Percentiles rank a stretch among this genome's conserved stretches.
Evolutionary conservation across 2,329 filamentous ascomycete species (phyloP).

Genomic region (Macrophomina tecta): DNA sequence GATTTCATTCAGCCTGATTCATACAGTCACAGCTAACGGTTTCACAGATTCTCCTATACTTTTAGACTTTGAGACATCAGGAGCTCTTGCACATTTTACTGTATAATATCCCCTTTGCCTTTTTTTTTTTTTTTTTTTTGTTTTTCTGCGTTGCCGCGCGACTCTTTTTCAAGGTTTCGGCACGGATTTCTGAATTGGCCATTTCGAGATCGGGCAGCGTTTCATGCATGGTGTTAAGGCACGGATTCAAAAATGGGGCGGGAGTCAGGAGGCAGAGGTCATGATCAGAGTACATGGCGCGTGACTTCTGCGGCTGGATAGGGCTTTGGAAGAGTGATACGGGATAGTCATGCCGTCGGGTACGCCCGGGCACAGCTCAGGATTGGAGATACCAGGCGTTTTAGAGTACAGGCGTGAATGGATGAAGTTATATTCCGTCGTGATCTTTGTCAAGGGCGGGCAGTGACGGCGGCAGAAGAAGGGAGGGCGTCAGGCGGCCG

Average conservation of each 20-base stretch:
- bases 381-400: slow-evolving; percentile 27
- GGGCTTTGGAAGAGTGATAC: slow-evolving; percentile 23
- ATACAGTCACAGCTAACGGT: background rate
- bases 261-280: slow-evolving; percentile 23
- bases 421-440: background rate
- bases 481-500: background rate
- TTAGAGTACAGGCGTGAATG: slow-evolving; percentile 22
- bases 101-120: slow-evolving; percentile 21
- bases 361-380: slow-evolving; percentile 24
- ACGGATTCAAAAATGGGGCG: slow-evolving; percentile 18
- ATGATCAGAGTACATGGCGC: slow-evolving; percentile 21
- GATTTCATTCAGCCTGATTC: background rate
- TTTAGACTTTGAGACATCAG: background rate
- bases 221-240: slow-evolving; percentile 26
- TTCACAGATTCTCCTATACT: background rate
- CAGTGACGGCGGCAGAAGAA: background rate
- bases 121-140: background rate
- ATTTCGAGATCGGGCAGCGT: slow-evolving; percentile 14
- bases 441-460: background rate
- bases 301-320: slow-evolving; percentile 27
- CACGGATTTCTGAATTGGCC: slow-evolving; percentile 1
- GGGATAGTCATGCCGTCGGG: slow-evolving; percentile 22
- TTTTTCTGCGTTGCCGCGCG: slow-evolving; percentile 13
- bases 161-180: background rate
- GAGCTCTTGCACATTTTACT: slow-evolving; percentile 11